phyloP scores from a whole-genome alignment of 768 basidiomycete genomes.

The Auriscalpium microsporum region DNA sequence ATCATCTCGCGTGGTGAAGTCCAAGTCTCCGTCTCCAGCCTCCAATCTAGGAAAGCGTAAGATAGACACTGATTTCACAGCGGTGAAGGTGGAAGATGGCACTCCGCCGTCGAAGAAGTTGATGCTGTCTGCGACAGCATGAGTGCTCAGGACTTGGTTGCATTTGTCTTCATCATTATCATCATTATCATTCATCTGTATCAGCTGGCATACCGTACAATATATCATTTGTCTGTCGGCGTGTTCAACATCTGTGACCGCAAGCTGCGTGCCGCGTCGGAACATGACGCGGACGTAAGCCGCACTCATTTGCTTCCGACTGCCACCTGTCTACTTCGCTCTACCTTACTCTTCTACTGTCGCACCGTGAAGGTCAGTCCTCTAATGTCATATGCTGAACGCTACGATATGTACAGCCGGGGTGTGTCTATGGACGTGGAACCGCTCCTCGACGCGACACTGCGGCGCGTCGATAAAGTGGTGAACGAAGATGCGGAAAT shows the following conservation, averaged over 20 bases:
- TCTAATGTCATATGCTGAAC: not conserved
- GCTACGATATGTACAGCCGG: not conserved
- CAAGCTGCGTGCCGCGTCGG: no score
- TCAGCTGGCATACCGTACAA: conserved; percentile 7
- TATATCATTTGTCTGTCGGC: no score
- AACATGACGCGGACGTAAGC: not conserved
- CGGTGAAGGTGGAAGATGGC: conserved; percentile 28
- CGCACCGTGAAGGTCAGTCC: not conserved
- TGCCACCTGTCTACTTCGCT: no score
- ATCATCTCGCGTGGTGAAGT: conserved; percentile 21
- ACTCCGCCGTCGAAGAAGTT: conserved; percentile 65
- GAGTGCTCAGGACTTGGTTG: not conserved
- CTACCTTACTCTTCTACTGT: no score
- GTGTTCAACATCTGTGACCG: no score
- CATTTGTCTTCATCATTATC: conserved; percentile 1
- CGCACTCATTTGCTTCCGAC: no score
- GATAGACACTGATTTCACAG: conserved; percentile 37
- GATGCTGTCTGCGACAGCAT: conserved; percentile 33
- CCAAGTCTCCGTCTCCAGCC: conserved; percentile 41
- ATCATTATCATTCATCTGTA: conserved; percentile 9
- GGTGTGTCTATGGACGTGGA: not conserved
- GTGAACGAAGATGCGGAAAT: conserved; percentile 67
- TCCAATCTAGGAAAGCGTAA: conserved; percentile 64
- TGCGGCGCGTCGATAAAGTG: conserved; percentile 44
- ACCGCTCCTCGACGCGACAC: conserved; percentile 28